Evolutionary conservation across 1,139 yeast genomes (phyloP), one percentile per base, ranked within the genome.

Genomic region (Kluyveromyces marxianus): DNA sequence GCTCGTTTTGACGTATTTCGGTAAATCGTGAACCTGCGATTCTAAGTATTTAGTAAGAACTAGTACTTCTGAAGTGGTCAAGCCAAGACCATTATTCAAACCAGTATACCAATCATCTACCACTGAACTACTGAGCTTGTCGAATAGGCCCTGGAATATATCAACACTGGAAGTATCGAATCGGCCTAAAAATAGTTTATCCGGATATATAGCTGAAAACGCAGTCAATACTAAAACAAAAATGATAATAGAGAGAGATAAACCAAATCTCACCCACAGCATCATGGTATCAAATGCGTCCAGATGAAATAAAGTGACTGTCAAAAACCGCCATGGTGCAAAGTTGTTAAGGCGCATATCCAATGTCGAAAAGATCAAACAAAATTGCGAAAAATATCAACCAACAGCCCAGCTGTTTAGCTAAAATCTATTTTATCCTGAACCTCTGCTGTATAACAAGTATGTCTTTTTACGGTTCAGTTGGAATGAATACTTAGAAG

Each of bases 51-150:
- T 50, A 1, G 65, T 55, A 3, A 62, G 46, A 7, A 62, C 54
- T n/a, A 50, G 45, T 7, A 60, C 41, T 40, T 61, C 66, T 3
- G 65, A 53, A 3, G 65, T 61, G 2, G 66, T 58, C n/a, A 62
- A 46, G 2, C 63, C 64, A 3, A 56, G 58, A 7, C 63, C 64
- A 41, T 60, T 56, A 45, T 58, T 57, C n/a, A 53, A 52, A 35
- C 48, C 52, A 8, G 56, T 49, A 2, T 58, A 46, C 3, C 54
- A 54, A 4, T 51, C 48, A 2, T 49, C 39, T 36, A 57, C 63
- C 10, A 61, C 56, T 3, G 56, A 50, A n/a, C 45, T 40, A 32
- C 51, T 51, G 29, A 62, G 42, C 14, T 47, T 58, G 6, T 50
- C 46, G 32, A 60, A 58, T 7, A 62, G 50, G 25, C 66, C 66